These are phyloP conservation scores for Citeromyces siamensis DNA, from an alignment of 1,139 yeast species.

Conservation along the genomic window DNA sequence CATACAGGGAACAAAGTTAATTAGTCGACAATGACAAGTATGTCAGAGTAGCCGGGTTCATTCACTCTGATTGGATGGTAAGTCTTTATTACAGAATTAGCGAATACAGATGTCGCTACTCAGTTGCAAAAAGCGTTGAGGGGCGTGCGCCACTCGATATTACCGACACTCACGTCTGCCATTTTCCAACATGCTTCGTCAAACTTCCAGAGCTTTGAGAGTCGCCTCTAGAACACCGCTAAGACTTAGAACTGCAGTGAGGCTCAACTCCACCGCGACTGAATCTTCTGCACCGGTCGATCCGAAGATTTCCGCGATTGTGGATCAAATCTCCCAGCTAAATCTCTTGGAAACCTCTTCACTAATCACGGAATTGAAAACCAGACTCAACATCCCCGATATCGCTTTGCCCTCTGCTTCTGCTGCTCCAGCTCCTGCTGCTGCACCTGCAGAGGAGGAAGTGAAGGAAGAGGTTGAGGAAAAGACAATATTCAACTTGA, in stretches of 20 bases:
- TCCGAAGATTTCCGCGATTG: conserved; percentile 81
- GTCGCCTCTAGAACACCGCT: conserved; percentile 15
- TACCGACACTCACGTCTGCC: neutral
- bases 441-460: conserved; percentile 65
- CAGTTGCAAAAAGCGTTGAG: too few relatives aligned
- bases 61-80: too few relatives aligned
- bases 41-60: too few relatives aligned
- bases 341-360: conserved; percentile 85
- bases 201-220: conserved; percentile 19
- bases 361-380: conserved; percentile 73
- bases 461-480: conserved; percentile 77
- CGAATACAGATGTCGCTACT: too few relatives aligned
- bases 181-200: conserved; percentile 13
- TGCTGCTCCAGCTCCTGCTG: conserved; percentile 57
- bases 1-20: too few relatives aligned
- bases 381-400: conserved; percentile 84
- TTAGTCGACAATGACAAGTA: too few relatives aligned
- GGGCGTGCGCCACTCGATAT: neutral
- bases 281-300: conserved; percentile 48
- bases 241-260: conserved; percentile 7
- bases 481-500: conserved; percentile 85
- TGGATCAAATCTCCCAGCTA: conserved; percentile 80
- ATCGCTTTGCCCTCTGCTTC: conserved; percentile 69
- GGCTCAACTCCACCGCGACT: conserved; percentile 2
- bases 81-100: too few relatives aligned